These are phyloP conservation scores for Tetradesmus obliquus DNA, from an alignment of 139 green algal species.

Conservation along the genomic window DNA sequence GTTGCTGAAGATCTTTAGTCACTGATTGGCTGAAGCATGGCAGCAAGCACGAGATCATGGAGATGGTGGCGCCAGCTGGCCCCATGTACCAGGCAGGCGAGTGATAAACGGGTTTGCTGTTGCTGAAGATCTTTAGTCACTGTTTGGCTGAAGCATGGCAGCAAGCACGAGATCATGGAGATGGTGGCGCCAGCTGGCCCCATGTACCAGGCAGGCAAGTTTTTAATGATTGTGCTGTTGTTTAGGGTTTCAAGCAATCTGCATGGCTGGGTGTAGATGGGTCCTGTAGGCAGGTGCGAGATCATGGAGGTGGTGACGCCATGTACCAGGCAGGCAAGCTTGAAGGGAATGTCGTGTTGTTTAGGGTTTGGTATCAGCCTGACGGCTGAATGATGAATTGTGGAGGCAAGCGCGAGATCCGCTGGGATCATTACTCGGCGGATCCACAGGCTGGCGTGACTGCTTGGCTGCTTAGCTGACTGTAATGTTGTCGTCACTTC, in stretches of 20 bases:
- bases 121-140: too few species aligned
- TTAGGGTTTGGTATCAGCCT: too few species aligned
- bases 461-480: neutral
- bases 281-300: too few species aligned
- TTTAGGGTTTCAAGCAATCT: too few species aligned
- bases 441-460: too few species aligned
- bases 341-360: too few species aligned
- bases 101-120: neutral
- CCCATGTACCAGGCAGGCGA: slow-evolving; percentile 93
- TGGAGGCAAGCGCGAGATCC: too few species aligned
- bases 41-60: slow-evolving; percentile 97
- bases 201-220: slow-evolving; percentile 91
- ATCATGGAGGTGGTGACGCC: too few species aligned
- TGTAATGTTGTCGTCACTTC: neutral
- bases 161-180: slow-evolving; percentile 97
- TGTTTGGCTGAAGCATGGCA: slow-evolving; percentile 71
- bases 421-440: too few species aligned
- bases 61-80: slow-evolving; percentile 97
- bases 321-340: too few species aligned
- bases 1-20: slow-evolving; percentile 43
- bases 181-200: slow-evolving; percentile 97
- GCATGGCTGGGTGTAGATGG: too few species aligned
- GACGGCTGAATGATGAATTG: too few species aligned
- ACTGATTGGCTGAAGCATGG: slow-evolving; percentile 74
- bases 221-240: neutral